Base-by-base conservation (phyloP, 768 basidiomycete genomes). In the Lactifluus piperatus region DNA sequence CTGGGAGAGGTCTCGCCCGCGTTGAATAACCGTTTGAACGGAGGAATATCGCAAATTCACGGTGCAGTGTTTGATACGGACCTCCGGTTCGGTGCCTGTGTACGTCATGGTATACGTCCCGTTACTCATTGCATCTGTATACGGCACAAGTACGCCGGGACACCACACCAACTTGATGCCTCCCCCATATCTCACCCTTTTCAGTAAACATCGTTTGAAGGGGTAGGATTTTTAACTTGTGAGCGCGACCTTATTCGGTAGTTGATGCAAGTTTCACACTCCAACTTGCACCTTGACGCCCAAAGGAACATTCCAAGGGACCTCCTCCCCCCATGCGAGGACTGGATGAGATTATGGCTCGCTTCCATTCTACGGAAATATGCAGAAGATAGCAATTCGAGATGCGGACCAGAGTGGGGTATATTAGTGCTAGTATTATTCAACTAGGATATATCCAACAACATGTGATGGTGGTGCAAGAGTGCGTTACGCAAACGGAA, bases 351-450 rank as follows among this genome's bases (percentile, higher is more conserved):
- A 60, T n/a, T 51, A 46, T 26, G 10, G 44, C 22, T 46, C 5
- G 43, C 60, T 61, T 61, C 60, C 54, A 61, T 47, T 46, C 22
- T 26, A 56, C 49, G 49, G 58, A 60, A 60, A 54, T 30, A 3
- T 46, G 27, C 34, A 51, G 54, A 60, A 56, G 54, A 49, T 56
- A 24, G 52, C 46, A 32, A 32, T 39, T 47, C 55, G 59, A 51
- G 45, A 41, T 51, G 54, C 29, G 26, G 45, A 56, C 44, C 61
- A 51, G 46, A 50, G 61, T 41, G 51, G 62, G 62, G 62, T 63
- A 63, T 63, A 63, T 63, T 63, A 63, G 53, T 60, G 62, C 39
- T 63, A 60, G 54, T 60, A 55, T 54, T 56, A 63, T 61, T 60
- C 58, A 60, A 60, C 41, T 63, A 63, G 49, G 58, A 51, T 63